Conservation (phyloP, 2,329 filamentous ascomycete species). For the Pseudogymnoascus sp. region DNA sequence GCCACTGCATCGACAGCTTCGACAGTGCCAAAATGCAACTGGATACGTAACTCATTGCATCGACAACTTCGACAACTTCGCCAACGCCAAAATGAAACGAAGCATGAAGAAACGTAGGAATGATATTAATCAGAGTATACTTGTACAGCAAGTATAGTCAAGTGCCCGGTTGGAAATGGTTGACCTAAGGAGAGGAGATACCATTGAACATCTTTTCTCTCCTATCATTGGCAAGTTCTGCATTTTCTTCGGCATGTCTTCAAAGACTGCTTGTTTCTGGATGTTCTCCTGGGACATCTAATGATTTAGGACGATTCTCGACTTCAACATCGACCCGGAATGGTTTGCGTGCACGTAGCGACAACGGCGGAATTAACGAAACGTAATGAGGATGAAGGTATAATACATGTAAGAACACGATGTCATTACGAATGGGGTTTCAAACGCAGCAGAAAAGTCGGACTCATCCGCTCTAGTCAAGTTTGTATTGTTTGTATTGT, state of each 20-base stretch:
- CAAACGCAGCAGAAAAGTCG: background rate
- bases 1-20: background rate
- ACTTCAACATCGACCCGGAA: constrained; percentile 3
- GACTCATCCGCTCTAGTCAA: background rate
- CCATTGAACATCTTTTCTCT: background rate
- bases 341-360: background rate
- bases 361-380: background rate
- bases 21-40: background rate
- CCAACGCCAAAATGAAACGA: background rate
- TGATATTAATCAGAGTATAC: background rate
- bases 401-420: background rate
- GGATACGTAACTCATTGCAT: background rate
- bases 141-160: background rate
- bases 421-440: background rate
- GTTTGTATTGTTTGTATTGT: background rate
- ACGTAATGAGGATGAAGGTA: background rate
- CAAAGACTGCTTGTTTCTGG: background rate
- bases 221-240: background rate
- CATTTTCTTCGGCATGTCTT: background rate
- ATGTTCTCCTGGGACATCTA: background rate
- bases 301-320: background rate
- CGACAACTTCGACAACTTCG: background rate
- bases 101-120: background rate
- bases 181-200: background rate
- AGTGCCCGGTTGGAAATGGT: background rate